A percentile compares a stretch with the other conserved stretches of the same genome.
Conservation (phyloP, 1,284 basidiomycete species). For the Ganoderma boninense region DNA sequence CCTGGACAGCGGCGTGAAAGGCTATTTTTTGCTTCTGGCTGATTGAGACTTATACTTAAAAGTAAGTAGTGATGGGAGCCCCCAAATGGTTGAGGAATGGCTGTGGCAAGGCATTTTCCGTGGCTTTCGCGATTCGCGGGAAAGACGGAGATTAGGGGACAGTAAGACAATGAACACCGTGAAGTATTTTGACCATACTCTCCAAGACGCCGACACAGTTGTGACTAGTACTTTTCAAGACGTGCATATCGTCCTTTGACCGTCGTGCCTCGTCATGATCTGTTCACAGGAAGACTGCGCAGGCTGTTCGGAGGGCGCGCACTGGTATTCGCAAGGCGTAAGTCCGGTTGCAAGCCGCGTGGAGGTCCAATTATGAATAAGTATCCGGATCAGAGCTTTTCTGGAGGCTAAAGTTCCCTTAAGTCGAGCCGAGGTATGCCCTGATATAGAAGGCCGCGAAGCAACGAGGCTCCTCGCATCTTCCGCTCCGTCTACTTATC, state of each 20-base stretch:
- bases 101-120: neutral
- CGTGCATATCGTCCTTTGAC: neutral
- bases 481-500: neutral
- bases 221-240: neutral
- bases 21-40: neutral
- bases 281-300: neutral
- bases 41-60: neutral
- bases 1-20: neutral
- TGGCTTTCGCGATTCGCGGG: constrained; percentile 12
- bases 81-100: neutral
- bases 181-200: too few species aligned
- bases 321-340: neutral
- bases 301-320: neutral
- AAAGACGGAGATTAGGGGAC: neutral
- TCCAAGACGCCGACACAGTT: too few species aligned
- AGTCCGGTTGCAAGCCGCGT: constrained; percentile 5
- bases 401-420: constrained; percentile 15
- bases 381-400: constrained; percentile 24
- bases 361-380: neutral
- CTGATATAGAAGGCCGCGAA: neutral
- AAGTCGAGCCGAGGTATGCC: neutral
- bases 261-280: neutral
- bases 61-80: neutral
- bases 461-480: neutral
- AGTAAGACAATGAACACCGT: too few species aligned